phyloP scores from a whole-genome alignment of 1,284 basidiomycete species.

The Sphagnurus paluster region DNA sequence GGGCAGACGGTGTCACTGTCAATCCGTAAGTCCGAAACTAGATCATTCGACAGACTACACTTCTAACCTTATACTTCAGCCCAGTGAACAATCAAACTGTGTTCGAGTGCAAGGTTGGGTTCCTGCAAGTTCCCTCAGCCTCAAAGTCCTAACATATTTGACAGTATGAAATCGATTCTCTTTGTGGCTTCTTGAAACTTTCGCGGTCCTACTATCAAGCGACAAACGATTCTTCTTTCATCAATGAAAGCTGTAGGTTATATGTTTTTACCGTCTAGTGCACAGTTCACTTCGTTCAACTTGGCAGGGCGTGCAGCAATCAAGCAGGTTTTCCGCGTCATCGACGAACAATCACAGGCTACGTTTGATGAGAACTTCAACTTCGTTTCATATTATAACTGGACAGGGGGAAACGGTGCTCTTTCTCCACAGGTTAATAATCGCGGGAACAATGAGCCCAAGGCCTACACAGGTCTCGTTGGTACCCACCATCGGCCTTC shows the following conservation, averaged over 20 bases:
- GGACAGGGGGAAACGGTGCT: conserved; percentile 68
- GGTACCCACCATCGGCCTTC: conserved; percentile 78
- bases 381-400: conserved; percentile 76
- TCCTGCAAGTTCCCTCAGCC: not conserved
- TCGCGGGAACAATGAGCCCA: conserved; percentile 67
- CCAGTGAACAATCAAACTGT: conserved; percentile 69
- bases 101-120: conserved; percentile 72
- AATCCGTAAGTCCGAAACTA: conserved; percentile 61
- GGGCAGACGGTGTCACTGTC: conserved; percentile 65
- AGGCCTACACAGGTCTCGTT: conserved; percentile 63
- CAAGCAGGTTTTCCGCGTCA: conserved; percentile 71
- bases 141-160: not conserved
- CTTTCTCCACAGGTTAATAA: conserved; percentile 66
- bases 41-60: not conserved
- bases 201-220: conserved; percentile 70
- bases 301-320: conserved; percentile 65
- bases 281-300: not conserved
- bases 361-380: conserved; percentile 71
- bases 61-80: conserved; percentile 30
- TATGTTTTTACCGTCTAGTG: conserved; percentile 1
- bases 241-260: conserved; percentile 65
- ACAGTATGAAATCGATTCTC: conserved; percentile 75
- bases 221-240: conserved; percentile 69
- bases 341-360: conserved; percentile 72
- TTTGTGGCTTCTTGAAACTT: conserved; percentile 76